Base-by-base conservation (phyloP, 2,329 filamentous ascomycete genomes). In the Magnaporthiopsis poae region DNA sequence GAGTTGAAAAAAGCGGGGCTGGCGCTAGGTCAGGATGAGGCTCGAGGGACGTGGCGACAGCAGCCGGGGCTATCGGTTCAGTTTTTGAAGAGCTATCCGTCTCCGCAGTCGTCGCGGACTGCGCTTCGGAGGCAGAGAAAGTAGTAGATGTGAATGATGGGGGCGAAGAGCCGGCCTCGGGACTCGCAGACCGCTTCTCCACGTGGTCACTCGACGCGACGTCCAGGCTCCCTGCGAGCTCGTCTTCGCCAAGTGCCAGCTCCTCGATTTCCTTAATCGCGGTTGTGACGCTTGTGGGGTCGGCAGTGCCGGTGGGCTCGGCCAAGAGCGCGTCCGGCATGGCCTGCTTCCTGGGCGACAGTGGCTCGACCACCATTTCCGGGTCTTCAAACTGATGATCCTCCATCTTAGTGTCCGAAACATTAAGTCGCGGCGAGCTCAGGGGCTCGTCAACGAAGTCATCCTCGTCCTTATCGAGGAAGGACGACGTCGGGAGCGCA, bases 391-490 rank as follows among this genome's bases (percentile, higher is more conserved):
- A 83, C 1, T 79, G 77, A 56, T 78, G 77, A 67, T 81, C 77
- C 15, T 83, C 83, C 4, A 83, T 75, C 61, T 83, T 84, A 68
- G 86, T 82, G 39, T 84, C 84, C 63, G 85, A 83, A 25, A 90
- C 81, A 25, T 86, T 81, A 11, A 94, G 81, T 5, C 82, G 80
- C 2, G 86, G 86, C 3, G 90, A 90, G 70, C 86, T 90, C 25
- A 92, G 80, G 2, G 90, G 89, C 75, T 93, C 90, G 69, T 93
- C 90, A 27, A 92, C 88, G 73, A 93, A 90, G 67, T 91, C 88
- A 65, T 89, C 88, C 66, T 90, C 88, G 69, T 88, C 86, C 72
- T 84, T 86, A 71, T 86, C 80, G 67, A 83, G 73, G 67, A 82
- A 81, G 1, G 80, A 80, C 9, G 78, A 73, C 7, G 75, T 71